A percentile compares a stretch with the other conserved stretches of the same genome.
Evolutionary conservation across 768 basidiomycete genomes (phyloP).

Genomic region (Panaeolus cyanescens): DNA sequence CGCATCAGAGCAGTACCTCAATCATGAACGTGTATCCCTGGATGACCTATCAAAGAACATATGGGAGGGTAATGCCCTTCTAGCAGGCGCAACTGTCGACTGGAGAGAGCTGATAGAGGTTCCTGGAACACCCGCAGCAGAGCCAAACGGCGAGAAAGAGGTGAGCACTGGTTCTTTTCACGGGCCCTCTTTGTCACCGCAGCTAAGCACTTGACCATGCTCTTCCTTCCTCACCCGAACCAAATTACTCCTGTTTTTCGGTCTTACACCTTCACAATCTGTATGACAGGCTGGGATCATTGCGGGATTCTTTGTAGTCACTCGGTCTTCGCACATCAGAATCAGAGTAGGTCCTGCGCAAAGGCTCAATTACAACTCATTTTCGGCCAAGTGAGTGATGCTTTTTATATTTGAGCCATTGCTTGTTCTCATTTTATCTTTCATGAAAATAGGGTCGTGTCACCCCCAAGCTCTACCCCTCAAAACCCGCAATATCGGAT

Average conservation of each 20-base stretch:
- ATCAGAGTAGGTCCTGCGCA: constrained; percentile 25
- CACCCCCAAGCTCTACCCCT: neutral
- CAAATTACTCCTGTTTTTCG: neutral
- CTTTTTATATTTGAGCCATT: neutral
- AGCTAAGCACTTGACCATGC: too few species aligned
- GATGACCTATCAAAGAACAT: constrained; percentile 11
- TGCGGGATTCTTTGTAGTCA: constrained; percentile 22
- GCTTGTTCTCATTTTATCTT: neutral
- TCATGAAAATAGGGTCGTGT: neutral
- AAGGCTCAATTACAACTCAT: constrained; percentile 18
- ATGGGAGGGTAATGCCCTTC: neutral
- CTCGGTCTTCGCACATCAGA: constrained; percentile 22
- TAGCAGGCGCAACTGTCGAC: neutral
- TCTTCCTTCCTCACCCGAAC: neutral
- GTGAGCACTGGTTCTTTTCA: neutral
- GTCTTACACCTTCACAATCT: neutral
- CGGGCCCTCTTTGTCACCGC: neutral
- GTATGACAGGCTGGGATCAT: constrained; percentile 16
- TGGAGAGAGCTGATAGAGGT: neutral
- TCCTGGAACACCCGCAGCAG: neutral
- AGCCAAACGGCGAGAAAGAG: neutral
- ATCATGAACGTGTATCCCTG: constrained; percentile 10
- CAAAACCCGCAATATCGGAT: constrained; percentile 7
- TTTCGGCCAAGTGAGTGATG: constrained; percentile 22
- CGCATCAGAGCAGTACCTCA: constrained; percentile 1